Evolutionary conservation across 768 basidiomycete species (phyloP).

Genomic region (Coprinellus aureogranulatus): DNA sequence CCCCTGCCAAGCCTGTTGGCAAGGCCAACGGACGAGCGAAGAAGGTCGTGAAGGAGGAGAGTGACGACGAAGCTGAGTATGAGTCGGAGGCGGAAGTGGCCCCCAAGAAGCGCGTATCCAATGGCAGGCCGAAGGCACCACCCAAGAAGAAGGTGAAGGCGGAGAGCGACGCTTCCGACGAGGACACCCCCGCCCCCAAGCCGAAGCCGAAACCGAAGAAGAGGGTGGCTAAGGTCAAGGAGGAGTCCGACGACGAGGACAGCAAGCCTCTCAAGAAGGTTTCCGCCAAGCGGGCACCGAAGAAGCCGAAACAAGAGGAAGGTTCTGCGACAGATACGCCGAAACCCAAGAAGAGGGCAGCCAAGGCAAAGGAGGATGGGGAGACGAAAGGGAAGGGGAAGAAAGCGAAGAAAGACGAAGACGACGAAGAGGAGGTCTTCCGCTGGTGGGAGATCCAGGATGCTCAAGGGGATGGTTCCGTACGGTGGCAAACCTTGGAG

Average conservation of each 20-base stretch:
- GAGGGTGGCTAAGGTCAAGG: constrained; percentile 43
- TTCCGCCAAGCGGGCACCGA: constrained; percentile 42
- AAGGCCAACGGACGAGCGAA: constrained; percentile 42
- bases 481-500: constrained; percentile 94
- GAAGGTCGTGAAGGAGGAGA: constrained; percentile 21
- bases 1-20: constrained; percentile 50
- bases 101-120: constrained; percentile 44
- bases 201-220: constrained; percentile 40
- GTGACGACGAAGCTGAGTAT: constrained; percentile 37
- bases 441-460: constrained; percentile 81
- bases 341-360: constrained; percentile 45
- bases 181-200: constrained; percentile 33
- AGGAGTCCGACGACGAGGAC: constrained; percentile 45
- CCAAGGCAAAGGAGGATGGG: constrained; percentile 45
- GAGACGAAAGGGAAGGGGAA: constrained; percentile 41
- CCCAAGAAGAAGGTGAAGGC: constrained; percentile 68
- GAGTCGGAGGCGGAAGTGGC: constrained; percentile 18
- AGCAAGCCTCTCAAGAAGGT: constrained; percentile 43
- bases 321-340: constrained; percentile 40
- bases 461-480: constrained; percentile 67
- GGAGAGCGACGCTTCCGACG: constrained; percentile 34
- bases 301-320: constrained; percentile 57
- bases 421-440: constrained; percentile 72
- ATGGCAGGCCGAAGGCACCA: constrained; percentile 49
- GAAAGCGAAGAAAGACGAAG: constrained; percentile 49